These are phyloP conservation scores for Euphorbia lathyris DNA, from an alignment of 345 rosid species.

Conservation along the genomic window DNA sequence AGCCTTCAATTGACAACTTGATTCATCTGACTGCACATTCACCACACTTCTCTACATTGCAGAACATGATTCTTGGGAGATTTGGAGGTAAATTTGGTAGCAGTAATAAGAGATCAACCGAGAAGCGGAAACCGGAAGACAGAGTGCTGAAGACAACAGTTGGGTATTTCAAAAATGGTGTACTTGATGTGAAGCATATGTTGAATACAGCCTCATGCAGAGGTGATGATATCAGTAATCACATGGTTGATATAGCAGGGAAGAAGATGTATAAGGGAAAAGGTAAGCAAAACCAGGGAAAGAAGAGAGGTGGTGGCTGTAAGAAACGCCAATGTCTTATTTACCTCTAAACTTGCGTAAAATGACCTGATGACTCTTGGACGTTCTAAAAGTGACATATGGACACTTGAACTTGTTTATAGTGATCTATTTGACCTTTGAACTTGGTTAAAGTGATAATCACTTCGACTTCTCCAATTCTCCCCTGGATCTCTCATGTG, in stretches of 20 bases:
- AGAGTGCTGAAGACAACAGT: constrained; percentile 57
- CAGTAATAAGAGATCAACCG: constrained; percentile 35
- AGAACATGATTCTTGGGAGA: constrained; percentile 60
- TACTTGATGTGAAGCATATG: constrained; percentile 41
- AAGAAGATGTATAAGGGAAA: constrained; percentile 39
- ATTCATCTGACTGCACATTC: not conserved
- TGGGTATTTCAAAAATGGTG: constrained; percentile 25
- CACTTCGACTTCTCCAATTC: no score
- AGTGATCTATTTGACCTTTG: no score
- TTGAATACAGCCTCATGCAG: constrained; percentile 37
- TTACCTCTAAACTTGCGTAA: no score
- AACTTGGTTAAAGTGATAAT: no score
- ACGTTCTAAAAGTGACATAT: no score
- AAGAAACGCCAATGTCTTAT: constrained; percentile 42
- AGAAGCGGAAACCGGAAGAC: constrained; percentile 56
- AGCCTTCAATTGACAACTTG: not conserved
- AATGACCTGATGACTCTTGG: no score
- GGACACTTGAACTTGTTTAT: no score
- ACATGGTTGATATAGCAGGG: constrained; percentile 20
- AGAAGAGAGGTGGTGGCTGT: constrained; percentile 8
- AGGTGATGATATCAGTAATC: constrained; percentile 18
- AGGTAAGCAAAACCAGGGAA: no score
- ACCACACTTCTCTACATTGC: constrained; percentile 12
- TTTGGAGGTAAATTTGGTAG: constrained; percentile 47
- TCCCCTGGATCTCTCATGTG: no score